Percentiles rank a stretch among this genome's conserved stretches.
These are phyloP conservation scores for Piper betle DNA, from an alignment of 164 flowering plant genomes.

Conservation along the genomic window DNA sequence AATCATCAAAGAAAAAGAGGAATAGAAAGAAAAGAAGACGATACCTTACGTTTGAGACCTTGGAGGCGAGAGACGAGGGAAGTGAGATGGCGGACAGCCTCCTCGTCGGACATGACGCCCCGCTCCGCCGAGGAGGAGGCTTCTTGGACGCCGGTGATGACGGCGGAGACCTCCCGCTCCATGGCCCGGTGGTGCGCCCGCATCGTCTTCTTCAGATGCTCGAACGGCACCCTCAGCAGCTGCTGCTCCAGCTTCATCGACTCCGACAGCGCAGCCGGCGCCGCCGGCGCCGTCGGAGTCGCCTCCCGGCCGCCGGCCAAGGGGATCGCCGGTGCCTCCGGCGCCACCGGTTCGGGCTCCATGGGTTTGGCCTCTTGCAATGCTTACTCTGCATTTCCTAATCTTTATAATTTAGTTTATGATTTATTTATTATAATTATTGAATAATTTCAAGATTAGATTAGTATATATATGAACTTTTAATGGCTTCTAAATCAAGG, in stretches of 20 bases:
- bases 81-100: slow-evolving; percentile 62
- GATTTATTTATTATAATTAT: too few relatives aligned
- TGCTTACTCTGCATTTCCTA: too few relatives aligned
- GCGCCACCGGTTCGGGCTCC: not conserved
- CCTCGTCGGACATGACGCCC: slow-evolving; percentile 35
- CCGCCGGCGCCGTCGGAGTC: slow-evolving; percentile 8
- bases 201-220: slow-evolving; percentile 80
- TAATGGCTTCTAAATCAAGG: too few relatives aligned
- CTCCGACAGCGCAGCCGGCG: slow-evolving; percentile 36
- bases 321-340: not conserved
- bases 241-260: slow-evolving; percentile 84
- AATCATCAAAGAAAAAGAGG: not conserved
- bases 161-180: slow-evolving; percentile 77
- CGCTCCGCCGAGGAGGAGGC: slow-evolving; percentile 20
- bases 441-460: too few relatives aligned
- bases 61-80: slow-evolving; percentile 75
- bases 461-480: too few relatives aligned
- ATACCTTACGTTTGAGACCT: slow-evolving; percentile 89
- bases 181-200: slow-evolving; percentile 58
- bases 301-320: not conserved
- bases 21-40: not conserved
- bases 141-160: slow-evolving; percentile 44
- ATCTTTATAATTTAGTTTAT: too few relatives aligned
- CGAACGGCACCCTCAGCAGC: slow-evolving; percentile 79
- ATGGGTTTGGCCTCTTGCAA: not conserved